phyloP scores from a whole-genome alignment of 805 yeast genomes.

The Teunomyces lycoperdinae region DNA sequence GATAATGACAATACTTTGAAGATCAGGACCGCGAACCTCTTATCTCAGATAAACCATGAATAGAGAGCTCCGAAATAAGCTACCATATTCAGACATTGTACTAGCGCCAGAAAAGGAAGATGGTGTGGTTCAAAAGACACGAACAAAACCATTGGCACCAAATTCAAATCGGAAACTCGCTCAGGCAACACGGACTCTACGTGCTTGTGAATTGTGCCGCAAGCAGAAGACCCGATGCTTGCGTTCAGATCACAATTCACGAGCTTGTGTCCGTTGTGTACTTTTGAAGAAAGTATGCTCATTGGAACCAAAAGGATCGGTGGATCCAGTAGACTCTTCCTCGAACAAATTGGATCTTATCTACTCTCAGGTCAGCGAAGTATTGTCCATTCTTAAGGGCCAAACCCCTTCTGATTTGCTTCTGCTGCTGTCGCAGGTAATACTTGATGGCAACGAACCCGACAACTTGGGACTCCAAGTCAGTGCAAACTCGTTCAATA shows the following conservation, averaged over 20 bases:
- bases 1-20: too few species aligned
- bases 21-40: neutral
- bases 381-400: slow-evolving; percentile 17
- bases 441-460: too few species aligned
- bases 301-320: slow-evolving; percentile 32
- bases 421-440: neutral
- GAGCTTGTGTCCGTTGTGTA: slow-evolving; percentile 57
- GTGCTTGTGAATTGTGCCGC: slow-evolving; percentile 56
- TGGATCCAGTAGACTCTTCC: neutral
- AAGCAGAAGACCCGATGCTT: slow-evolving; percentile 62
- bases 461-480: slow-evolving; percentile 20
- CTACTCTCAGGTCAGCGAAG: slow-evolving; percentile 34
- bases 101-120: neutral
- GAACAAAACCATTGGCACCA: neutral
- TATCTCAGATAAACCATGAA: neutral
- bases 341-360: slow-evolving; percentile 27
- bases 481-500: slow-evolving; percentile 34
- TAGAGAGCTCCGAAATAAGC: neutral
- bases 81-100: neutral
- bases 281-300: slow-evolving; percentile 54
- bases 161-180: slow-evolving; percentile 9
- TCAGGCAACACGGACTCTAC: slow-evolving; percentile 41
- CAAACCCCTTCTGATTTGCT: neutral
- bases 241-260: slow-evolving; percentile 43
- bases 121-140: neutral